Base-by-base conservation (phyloP, 1,284 basidiomycete genomes). In the Cryptococcus hybrid region DNA sequence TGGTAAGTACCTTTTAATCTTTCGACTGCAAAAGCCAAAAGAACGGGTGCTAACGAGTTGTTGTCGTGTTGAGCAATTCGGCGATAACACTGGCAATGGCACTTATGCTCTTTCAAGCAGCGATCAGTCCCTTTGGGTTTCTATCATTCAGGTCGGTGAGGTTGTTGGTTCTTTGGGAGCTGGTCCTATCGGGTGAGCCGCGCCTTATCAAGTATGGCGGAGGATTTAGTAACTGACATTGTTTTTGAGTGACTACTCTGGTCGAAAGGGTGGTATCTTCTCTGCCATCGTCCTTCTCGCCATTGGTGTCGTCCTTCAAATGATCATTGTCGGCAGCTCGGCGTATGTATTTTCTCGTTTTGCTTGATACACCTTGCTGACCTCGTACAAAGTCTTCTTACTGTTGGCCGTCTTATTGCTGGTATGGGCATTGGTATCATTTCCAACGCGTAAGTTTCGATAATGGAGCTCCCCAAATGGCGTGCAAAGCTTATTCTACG, bases 131-230 rank as follows among this genome's bases (percentile, higher is more conserved):
- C 58, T 70, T 15, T 73, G 68, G 63, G 74, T 79, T 7, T 78
- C 75, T 9, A 79, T 80, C 60, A 77, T 80, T 48, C 79, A 80
- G 56, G 79, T 78, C 18, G 79, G 79, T 60, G 79, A 80, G 56
- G 67, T 80, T 40, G 59, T 79, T 51, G 79, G 79, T 18, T 74
- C 77, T 2, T 70, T 80, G 11, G 57, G 68, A 6, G 78, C 78
- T 36, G 77, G 73, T 15, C 70, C 76, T 15, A 68, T 80, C 51
- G 79, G 66, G 66, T 67, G 43, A 52, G 66, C 52, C 11, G 12
- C 3, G 30, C 35, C 40, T 4, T 30, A 34, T 13, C 9, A 9
- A n/a, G 9, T 34, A 8, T 5, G 9, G 1, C 30, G 12, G 34
- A 18, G 47, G 34, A n/a, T 11, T 35, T 30, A 30, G 0, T 30